These are phyloP conservation scores for Diversispora epigaea DNA, from an alignment of 192 early-diverging fungal species.

Conservation along the genomic window DNA sequence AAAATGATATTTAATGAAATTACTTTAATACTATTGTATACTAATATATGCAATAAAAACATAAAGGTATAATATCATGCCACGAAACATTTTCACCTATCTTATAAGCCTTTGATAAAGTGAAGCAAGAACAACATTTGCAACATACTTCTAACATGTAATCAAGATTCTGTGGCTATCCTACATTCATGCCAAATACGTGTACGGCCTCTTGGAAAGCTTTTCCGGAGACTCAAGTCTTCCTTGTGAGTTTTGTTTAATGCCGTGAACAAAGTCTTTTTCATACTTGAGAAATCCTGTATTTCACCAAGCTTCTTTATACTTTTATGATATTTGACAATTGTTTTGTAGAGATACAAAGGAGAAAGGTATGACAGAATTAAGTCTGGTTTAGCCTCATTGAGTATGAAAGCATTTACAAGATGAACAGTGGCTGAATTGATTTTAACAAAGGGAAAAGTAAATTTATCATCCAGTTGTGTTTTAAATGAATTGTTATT, in stretches of 20 bases:
- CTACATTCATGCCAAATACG: too few relatives aligned
- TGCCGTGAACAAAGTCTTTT: conserved; percentile 8
- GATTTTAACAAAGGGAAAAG: conserved; percentile 14
- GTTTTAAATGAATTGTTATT: background rate
- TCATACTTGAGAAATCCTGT: conserved; percentile 10
- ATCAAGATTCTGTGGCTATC: too few relatives aligned
- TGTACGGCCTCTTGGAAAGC: background rate
- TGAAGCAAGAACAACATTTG: too few relatives aligned
- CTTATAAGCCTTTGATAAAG: too few relatives aligned
- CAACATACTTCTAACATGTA: too few relatives aligned
- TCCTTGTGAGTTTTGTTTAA: conserved; percentile 20
- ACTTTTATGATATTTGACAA: conserved; percentile 18
- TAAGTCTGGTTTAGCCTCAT: conserved; percentile 23
- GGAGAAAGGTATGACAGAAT: conserved; percentile 12
- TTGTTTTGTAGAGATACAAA: conserved; percentile 20
- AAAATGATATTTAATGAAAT: too few relatives aligned
- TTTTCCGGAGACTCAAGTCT: conserved; percentile 18
- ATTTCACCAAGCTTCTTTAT: background rate
- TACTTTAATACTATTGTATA: too few relatives aligned
- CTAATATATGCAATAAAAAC: too few relatives aligned
- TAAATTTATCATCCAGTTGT: conserved; percentile 11
- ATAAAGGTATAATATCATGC: too few relatives aligned
- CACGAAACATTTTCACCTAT: too few relatives aligned
- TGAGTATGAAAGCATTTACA: conserved; percentile 8
- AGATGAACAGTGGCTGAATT: conserved; percentile 19